Evolutionary conservation across 495 filamentous ascomycete genomes (phyloP), one percentile per base, ranked within the genome.

Genomic region (Xylaria scruposa): DNA sequence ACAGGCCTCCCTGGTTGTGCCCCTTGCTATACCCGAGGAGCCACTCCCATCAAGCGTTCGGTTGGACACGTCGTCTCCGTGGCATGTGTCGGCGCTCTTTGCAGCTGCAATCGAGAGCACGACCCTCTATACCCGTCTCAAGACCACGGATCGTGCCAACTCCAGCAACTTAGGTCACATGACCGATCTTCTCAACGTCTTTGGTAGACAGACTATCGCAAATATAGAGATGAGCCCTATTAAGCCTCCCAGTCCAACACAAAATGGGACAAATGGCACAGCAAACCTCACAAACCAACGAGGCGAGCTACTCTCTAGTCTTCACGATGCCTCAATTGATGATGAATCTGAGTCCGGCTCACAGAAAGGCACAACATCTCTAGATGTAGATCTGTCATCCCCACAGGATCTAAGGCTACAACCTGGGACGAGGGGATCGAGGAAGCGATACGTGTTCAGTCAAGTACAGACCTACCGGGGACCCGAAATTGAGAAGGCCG

Each of bases 81-180:
- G 97, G 97, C 90, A 97, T 73, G 90, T 85, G 21, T 91, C 92
- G 17, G 95, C 91, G 9, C 80, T 98, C 31, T 83, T 97, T 72
- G 89, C 90, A 9, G 87, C 90, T 6, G 92, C 93, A 9, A 74
- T 98, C 36, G 96, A 99, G 79, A 94, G 88, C 36, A 87, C 91
- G 40, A 93, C 91, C 4, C 82, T 99, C 36, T 93, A 93, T 15
- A 90, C 93, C 12, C 86, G 95, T 38, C 79, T 97, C 67, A 90
- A 87, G 54, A 82, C 86, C 4, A 82, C 81, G 38, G 77, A 84
- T n/a, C 78, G 79, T 31, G 36, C 72, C 9, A 81, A 79, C 46
- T 83, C 84, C 7, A 84, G 84, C 31, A 85, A 82, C 3, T 76
- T 93, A 42, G 83, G 85, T n/a, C 85, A 89, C 71, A 86, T 98